A percentile compares a stretch with the other conserved stretches of the same genome.
phyloP scores from a whole-genome alignment of 257 asterid genomes.

The Penstemon eatonii region DNA sequence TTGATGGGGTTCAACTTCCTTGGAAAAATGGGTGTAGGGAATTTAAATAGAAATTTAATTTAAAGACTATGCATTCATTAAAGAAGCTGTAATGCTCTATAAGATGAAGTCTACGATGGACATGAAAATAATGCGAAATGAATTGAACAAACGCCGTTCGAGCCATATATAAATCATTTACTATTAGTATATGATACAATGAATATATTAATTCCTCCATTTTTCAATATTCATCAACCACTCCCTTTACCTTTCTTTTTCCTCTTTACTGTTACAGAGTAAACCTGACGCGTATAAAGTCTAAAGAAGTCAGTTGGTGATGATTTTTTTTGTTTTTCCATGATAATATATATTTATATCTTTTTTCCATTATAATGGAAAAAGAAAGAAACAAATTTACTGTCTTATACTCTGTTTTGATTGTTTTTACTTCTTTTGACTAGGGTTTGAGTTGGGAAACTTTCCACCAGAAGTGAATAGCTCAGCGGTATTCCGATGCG shows the following conservation, averaged over 20 bases:
- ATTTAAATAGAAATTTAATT: neutral
- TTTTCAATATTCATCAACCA: slow-evolving; percentile 17
- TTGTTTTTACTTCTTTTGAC: slow-evolving; percentile 9
- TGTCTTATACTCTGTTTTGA: neutral
- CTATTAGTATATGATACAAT: neutral
- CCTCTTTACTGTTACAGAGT: slow-evolving; percentile 37
- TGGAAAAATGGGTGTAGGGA: neutral
- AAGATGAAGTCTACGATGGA: neutral
- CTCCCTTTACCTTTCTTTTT: slow-evolving; percentile 19
- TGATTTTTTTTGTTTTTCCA: neutral
- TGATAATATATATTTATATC: neutral
- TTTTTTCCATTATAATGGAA: neutral
- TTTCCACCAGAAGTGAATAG: slow-evolving; percentile 69
- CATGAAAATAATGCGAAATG: neutral
- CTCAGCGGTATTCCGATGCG: slow-evolving; percentile 69
- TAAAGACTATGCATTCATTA: neutral
- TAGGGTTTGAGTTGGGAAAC: slow-evolving; percentile 71
- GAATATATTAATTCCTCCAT: slow-evolving; percentile 23
- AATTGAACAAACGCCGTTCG: neutral
- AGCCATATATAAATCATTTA: too few relatives aligned
- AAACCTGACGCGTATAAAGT: slow-evolving; percentile 33
- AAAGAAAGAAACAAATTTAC: neutral
- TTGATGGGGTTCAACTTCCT: slow-evolving; percentile 2
- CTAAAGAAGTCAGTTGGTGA: neutral
- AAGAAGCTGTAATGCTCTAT: slow-evolving; percentile 1